These are phyloP conservation scores for Globisporangium solare DNA, from an alignment of 352 stramenopile species.

Conservation along the genomic window DNA sequence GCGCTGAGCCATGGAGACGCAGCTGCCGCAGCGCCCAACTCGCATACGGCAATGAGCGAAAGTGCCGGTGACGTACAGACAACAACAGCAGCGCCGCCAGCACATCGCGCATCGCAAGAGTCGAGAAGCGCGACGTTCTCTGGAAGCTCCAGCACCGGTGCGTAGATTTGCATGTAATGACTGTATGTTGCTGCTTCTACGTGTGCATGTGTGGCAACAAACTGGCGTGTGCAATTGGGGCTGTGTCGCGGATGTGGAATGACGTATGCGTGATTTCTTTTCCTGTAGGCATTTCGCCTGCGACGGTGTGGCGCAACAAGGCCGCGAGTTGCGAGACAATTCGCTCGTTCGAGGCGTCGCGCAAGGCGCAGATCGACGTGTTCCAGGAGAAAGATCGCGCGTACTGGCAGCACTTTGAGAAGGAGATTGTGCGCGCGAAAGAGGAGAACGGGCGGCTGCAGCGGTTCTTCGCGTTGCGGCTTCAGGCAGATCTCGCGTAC, in stretches of 20 bases:
- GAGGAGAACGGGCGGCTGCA: constrained; percentile 66
- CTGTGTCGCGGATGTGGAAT: no score
- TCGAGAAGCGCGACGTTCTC: constrained; percentile 2
- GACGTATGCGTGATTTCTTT: background rate
- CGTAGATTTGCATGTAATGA: background rate
- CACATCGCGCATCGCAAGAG: background rate
- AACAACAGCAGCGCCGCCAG: background rate
- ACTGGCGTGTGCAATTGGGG: no score
- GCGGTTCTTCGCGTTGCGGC: constrained; percentile 58
- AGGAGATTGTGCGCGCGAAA: constrained; percentile 54
- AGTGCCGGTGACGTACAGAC: background rate
- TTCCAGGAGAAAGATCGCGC: constrained; percentile 57
- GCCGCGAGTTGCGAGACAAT: constrained; percentile 46
- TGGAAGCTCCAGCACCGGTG: background rate
- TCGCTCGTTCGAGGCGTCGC: constrained; percentile 59
- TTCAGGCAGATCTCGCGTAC: constrained; percentile 74
- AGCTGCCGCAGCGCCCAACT: background rate
- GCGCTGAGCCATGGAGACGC: no score
- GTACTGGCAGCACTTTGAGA: constrained; percentile 81
- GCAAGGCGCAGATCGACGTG: constrained; percentile 66
- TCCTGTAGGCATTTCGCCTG: constrained; percentile 20
- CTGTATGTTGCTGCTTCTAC: background rate
- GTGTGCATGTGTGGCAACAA: background rate
- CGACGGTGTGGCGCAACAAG: constrained; percentile 58
- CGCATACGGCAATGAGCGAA: no score